Conservation (phyloP, 352 stramenopile species). For the Pythium oligandrum region DNA sequence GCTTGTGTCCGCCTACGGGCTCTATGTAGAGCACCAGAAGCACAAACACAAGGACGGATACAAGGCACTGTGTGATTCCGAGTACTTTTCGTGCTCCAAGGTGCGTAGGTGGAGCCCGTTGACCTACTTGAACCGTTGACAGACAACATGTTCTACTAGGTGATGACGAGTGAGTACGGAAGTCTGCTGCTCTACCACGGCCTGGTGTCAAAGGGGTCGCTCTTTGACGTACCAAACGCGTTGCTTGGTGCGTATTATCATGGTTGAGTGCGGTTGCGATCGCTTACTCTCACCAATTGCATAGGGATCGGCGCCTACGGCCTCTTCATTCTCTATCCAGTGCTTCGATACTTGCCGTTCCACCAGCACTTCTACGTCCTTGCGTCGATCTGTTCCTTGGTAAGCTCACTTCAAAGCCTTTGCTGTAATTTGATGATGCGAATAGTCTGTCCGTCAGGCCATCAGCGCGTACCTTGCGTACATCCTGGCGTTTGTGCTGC, state of each 20-base stretch:
- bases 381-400: conserved; percentile 27
- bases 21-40: conserved; percentile 52
- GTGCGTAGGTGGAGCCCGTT: conserved; percentile 10
- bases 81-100: conserved; percentile 50
- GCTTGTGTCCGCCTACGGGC: conserved; percentile 26
- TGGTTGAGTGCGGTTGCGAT: background rate
- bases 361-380: conserved; percentile 45
- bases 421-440: background rate
- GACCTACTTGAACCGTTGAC: background rate
- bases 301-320: conserved; percentile 31
- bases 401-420: conserved; percentile 11
- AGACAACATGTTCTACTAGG: conserved; percentile 9
- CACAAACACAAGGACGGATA: conserved; percentile 26
- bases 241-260: conserved; percentile 26
- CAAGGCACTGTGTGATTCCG: conserved; percentile 47
- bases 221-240: conserved; percentile 45
- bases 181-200: conserved; percentile 36
- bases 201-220: conserved; percentile 31
- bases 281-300: background rate
- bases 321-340: conserved; percentile 44
- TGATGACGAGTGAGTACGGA: conserved; percentile 55
- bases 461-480: conserved; percentile 48
- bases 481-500: conserved; percentile 49
- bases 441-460: conserved; percentile 16
- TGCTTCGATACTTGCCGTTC: conserved; percentile 28